phyloP scores from a whole-genome alignment of 139 green algal species.

The Chlamydomonas schloesseri region DNA sequence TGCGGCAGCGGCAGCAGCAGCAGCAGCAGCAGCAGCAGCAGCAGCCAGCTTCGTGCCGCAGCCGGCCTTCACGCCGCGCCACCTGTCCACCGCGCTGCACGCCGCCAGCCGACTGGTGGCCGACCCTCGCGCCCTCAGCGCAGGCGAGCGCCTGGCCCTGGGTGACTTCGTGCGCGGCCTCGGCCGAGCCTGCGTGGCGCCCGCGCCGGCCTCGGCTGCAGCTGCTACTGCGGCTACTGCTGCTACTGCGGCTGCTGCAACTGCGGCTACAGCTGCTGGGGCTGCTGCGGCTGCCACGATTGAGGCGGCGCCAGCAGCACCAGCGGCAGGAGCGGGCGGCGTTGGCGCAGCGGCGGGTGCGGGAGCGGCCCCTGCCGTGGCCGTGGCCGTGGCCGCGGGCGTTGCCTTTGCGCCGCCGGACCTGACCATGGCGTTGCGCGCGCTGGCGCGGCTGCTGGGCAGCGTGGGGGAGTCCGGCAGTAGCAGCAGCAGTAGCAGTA shows the following conservation, averaged over 20 bases:
- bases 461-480: no score
- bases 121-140: neutral
- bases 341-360: no score
- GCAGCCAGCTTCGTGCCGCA: no score
- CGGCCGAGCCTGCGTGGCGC: neutral
- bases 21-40: neutral
- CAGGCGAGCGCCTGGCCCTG: conserved; percentile 11
- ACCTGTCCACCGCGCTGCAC: conserved; percentile 18
- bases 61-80: neutral
- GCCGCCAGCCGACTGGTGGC: conserved; percentile 9
- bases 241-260: no score
- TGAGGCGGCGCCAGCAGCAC: no score
- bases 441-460: conserved; percentile 11
- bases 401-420: conserved; percentile 12
- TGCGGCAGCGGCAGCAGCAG: neutral
- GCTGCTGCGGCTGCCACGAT: no score
- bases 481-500: no score
- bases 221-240: no score
- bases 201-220: neutral
- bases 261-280: no score
- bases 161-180: conserved; percentile 1
- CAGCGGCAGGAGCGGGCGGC: neutral
- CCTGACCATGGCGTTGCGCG: conserved; percentile 13
- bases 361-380: no score
- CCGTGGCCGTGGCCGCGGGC: no score